Base-by-base conservation (phyloP, 2,329 filamentous ascomycete species). In the Xylaria hypoxylon region DNA sequence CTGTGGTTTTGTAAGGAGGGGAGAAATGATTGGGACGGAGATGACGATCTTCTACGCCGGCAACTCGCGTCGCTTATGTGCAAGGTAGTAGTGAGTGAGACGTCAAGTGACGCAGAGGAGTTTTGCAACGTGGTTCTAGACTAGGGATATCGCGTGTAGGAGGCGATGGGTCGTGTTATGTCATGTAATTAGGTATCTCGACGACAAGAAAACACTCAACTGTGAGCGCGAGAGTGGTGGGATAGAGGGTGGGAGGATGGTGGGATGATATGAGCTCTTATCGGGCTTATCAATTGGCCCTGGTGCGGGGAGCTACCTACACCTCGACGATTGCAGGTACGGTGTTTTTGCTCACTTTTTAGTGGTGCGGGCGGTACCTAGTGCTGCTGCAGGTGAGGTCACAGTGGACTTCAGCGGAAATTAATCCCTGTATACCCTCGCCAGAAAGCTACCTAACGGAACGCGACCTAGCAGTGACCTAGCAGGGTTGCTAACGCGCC, bases 191-290 rank as follows among this genome's bases (percentile, higher is more conserved):
- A 31, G 57, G 40, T 57, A 56, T 60, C 48, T 24, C 45, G 35
- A 58, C 19, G 45, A 42, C 35, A 48, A 58, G 57, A 68, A 65
- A 62, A 59, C 44, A 64, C 62, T 50, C 52, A 38, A 40, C 31
- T 55, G 47, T 26, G 58, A 45, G 45, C 19, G 45, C 4, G 22
- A 15, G 52, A 42, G 31, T 59, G 44, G 51, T 58, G 61, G 45
- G 52, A 58, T 57, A 13, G 35, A 38, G 42, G 31, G 28, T 38
- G 57, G 55, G 40, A 45, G 53, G 50, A 62, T 31, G 55, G 64
- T 67, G 67, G 64, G 64, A 67, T 64, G 53, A 59, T 60, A 40
- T 26, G 47, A 70, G 68, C 68, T 70, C 66, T 70, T 70, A 70
- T 70, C 68, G 55, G 52, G 10, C 68, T 69, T 68, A 70, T 70